Conservation (phyloP, 192 early-diverging fungal species). For the Backusella liffmaniae region DNA sequence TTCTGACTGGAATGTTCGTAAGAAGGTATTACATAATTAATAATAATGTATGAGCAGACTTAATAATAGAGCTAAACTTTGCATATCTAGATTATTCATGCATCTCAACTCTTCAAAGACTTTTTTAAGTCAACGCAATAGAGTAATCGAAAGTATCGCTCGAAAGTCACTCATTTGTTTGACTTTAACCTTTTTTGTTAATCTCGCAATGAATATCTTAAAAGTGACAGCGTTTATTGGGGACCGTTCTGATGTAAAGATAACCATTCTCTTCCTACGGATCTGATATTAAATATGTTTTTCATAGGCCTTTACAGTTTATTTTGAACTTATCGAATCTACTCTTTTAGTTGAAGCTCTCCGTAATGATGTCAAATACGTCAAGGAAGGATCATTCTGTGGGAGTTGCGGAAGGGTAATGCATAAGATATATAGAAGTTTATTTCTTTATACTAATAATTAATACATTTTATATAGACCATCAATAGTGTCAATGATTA, state of each 20-base stretch:
- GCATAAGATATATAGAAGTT: not conserved
- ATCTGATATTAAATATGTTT: conserved; percentile 7
- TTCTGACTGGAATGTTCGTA: conserved; percentile 35
- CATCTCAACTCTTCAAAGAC: conserved; percentile 19
- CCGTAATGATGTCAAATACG: conserved; percentile 17
- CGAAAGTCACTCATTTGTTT: conserved; percentile 31
- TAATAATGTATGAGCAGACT: not conserved
- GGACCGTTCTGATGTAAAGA: conserved; percentile 23
- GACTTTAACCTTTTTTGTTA: conserved; percentile 30
- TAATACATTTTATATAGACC: not conserved
- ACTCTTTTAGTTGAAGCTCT: conserved; percentile 31
- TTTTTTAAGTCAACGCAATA: conserved; percentile 19
- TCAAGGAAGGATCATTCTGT: conserved; percentile 2
- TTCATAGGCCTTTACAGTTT: conserved; percentile 26
- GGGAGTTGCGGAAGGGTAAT: conserved; percentile 20
- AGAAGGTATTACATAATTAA: conserved; percentile 5
- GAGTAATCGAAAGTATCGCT: conserved; percentile 23
- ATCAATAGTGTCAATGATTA: not conserved
- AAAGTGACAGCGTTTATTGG: conserved; percentile 31
- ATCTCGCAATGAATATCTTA: conserved; percentile 35
- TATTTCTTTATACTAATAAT: not conserved
- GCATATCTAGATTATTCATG: conserved; percentile 15
- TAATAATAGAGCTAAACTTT: not conserved
- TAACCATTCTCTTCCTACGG: not conserved
- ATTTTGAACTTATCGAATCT: conserved; percentile 28